Evolutionary conservation across 2,329 filamentous ascomycete genomes (phyloP), one percentile per base, ranked within the genome.

Genomic region (Ascochyta clinopodiicola): DNA sequence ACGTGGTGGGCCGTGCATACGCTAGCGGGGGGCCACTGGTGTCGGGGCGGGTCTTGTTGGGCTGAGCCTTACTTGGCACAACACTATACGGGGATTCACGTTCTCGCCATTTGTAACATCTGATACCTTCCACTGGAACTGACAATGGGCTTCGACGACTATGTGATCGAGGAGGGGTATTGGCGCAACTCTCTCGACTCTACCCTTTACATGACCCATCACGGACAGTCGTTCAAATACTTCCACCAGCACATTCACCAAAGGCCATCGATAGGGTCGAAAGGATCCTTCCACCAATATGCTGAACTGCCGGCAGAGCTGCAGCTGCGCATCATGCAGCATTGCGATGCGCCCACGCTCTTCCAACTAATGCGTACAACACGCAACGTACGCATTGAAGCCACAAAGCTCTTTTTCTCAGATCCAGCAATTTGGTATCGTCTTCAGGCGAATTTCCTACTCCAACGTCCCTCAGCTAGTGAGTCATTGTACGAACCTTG

Each of bases 291-390:
- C 25, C 25, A 27, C 25, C 25, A 29, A 21, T 36, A 45, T 19
- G 6, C 19, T 25, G 17, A 32, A 27, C 24, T 63, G 35, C 56
- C 59, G 7, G 25, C 35, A 4, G 61, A 61, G 38, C 53, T 63
- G n/a, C 56, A 63, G 44, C 40, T 37, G 27, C 35, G 53, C n/a
- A 43, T 60, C 22, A 5, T 63, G 2, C 15, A 31, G 7, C 56
- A 42, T 6, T 63, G 61, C 36, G 34, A 57, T 39, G 15, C 21
- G 19, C 39, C 59, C 6, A 56, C 53, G 10, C 59, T 63, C n/a
- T 61, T 61, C 32, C 56, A 48, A 43, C 56, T 63, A n/a, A 63
- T 63, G 59, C 59, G 47, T 2, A 49, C 56, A 3, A 59, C 59
- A 5, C 35, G 9, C 21, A 17, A 31, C 2, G 39, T 37, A 8